Conservation (phyloP, 345 rosid species). For the Melastoma malabathricum region DNA sequence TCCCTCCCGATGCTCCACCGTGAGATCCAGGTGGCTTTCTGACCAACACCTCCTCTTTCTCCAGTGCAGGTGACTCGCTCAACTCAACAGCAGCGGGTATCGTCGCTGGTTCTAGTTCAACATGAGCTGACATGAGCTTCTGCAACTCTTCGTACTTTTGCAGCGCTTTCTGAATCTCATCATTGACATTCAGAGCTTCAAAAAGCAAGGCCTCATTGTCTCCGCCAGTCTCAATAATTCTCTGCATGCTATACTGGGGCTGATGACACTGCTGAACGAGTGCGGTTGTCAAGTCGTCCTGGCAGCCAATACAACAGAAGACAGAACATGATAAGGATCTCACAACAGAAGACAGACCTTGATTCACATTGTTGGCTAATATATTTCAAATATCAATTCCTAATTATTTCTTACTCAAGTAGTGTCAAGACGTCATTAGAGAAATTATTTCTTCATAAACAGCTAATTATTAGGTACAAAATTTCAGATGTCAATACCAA, state of each 20-base stretch:
- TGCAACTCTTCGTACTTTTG: constrained; percentile 58
- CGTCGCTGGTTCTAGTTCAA: constrained; percentile 68
- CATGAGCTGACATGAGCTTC: constrained; percentile 29
- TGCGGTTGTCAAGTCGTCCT: constrained; percentile 71
- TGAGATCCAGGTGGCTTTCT: constrained; percentile 62
- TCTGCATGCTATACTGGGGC: constrained; percentile 45
- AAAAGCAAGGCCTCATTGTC: constrained; percentile 76
- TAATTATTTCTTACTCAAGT: too few relatives aligned
- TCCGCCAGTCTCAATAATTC: constrained; percentile 73
- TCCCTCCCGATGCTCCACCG: constrained; percentile 39
- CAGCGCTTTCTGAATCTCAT: constrained; percentile 70
- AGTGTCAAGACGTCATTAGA: too few relatives aligned
- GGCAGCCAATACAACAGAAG: constrained; percentile 9
- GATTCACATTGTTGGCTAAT: too few relatives aligned
- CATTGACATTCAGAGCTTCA: constrained; percentile 88
- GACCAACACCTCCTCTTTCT: constrained; percentile 53
- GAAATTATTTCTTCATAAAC: too few relatives aligned
- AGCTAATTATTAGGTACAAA: too few relatives aligned
- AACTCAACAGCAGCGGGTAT: constrained; percentile 81
- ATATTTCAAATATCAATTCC: too few relatives aligned
- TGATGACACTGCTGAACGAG: constrained; percentile 68
- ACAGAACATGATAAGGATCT: too few relatives aligned
- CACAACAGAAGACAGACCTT: too few relatives aligned
- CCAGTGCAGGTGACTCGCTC: constrained; percentile 43
- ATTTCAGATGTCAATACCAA: too few relatives aligned